Evolutionary conservation across 2,329 filamentous ascomycete genomes (phyloP).

Genomic region (Venturia nashicola): DNA sequence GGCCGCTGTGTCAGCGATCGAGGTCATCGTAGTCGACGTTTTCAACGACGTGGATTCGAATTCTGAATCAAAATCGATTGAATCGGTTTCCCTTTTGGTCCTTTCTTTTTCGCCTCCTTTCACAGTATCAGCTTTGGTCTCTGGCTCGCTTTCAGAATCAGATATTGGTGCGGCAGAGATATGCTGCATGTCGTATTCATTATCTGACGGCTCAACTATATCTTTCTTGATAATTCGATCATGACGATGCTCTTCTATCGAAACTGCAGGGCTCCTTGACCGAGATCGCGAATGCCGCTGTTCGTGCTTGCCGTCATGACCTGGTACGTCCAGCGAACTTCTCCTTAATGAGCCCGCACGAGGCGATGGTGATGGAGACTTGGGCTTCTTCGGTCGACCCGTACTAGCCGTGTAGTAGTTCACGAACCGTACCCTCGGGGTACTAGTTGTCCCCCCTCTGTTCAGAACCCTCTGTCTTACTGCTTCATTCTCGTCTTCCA

Average conservation of each 20-base stretch:
- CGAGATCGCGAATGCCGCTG: conserved; percentile 7
- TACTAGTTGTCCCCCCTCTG: conserved; percentile 16
- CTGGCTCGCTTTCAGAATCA: not conserved
- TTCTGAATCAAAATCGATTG: not conserved
- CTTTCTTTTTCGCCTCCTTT: conserved; percentile 14
- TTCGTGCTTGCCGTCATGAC: conserved; percentile 9
- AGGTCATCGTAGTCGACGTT: not conserved
- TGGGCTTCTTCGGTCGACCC: conserved; percentile 47
- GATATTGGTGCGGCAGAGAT: conserved; percentile 2
- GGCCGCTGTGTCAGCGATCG: conserved; percentile 4
- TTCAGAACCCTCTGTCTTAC: conserved; percentile 20
- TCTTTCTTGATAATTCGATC: not conserved
- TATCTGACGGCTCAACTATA: not conserved
- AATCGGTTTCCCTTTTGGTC: not conserved
- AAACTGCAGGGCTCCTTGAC: conserved; percentile 29
- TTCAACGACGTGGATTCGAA: not conserved
- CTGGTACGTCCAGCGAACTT: conserved; percentile 6
- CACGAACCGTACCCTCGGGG: conserved; percentile 58
- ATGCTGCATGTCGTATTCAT: not conserved
- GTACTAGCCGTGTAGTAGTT: conserved; percentile 89
- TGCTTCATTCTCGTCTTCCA: conserved; percentile 55
- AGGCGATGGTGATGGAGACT: conserved; percentile 24
- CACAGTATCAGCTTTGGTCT: conserved; percentile 19
- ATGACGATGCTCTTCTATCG: conserved; percentile 32
- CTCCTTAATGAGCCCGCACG: not conserved